A percentile compares a stretch with the other conserved stretches of the same genome.
Evolutionary conservation across 148 eudicot genomes (phyloP).

Genomic region (Beta vulgaris): DNA sequence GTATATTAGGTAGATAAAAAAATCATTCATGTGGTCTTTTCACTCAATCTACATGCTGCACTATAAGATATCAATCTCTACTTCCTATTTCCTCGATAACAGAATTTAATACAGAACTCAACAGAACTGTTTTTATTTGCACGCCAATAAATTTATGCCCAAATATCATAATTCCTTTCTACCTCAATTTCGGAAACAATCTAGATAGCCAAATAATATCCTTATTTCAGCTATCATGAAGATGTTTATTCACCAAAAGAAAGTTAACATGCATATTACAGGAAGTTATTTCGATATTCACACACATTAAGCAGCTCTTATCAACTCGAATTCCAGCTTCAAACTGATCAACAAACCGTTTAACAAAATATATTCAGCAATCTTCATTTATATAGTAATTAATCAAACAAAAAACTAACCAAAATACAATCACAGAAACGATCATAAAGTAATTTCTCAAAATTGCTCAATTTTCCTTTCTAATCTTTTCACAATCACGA

Average conservation of each 20-base stretch:
- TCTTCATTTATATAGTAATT: too few species aligned
- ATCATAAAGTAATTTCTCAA: too few species aligned
- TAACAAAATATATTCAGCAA: too few species aligned
- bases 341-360: neutral
- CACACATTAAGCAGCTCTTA: neutral
- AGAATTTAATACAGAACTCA: neutral
- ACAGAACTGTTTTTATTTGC: too few species aligned
- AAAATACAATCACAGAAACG: too few species aligned
- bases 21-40: neutral
- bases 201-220: neutral
- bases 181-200: too few species aligned
- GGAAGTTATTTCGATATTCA: neutral
- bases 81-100: neutral
- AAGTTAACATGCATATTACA: conserved; percentile 1
- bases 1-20: too few species aligned
- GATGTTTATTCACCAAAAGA: neutral
- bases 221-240: neutral
- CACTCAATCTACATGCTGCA: neutral
- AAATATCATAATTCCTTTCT: too few species aligned
- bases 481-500: neutral
- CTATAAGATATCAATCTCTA: neutral
- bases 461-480: neutral
- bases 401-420: too few species aligned
- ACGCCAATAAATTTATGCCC: too few species aligned
- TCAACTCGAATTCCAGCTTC: neutral